Conservation (phyloP, 2,329 filamentous ascomycete genomes). For the Septoria linicola region DNA sequence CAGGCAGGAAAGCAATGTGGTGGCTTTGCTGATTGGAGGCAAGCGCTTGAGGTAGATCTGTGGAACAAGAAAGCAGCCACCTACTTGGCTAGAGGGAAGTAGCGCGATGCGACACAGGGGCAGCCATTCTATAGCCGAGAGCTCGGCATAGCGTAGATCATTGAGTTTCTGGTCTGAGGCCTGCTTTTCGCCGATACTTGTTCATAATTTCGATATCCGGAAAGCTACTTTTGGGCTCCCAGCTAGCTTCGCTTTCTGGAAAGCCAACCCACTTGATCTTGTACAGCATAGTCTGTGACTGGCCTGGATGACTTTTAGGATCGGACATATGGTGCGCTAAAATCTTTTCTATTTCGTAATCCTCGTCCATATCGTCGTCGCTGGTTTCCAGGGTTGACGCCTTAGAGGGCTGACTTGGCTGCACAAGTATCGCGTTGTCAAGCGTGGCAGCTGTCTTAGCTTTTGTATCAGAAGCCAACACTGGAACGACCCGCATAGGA, state of each 20-base stretch:
- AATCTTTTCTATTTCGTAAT: conserved; percentile 32
- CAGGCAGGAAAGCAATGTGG: too few relatives aligned
- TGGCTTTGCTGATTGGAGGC: too few relatives aligned
- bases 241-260: conserved; percentile 25
- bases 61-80: too few relatives aligned
- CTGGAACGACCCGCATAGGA: conserved; percentile 1
- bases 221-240: conserved; percentile 31
- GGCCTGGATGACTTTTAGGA: conserved; percentile 32
- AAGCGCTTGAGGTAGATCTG: too few relatives aligned
- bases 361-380: conserved; percentile 16
- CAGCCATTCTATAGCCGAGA: too few relatives aligned
- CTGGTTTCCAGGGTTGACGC: not conserved
- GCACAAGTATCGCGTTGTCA: not conserved
- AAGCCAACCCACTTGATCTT: conserved; percentile 36
- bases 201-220: conserved; percentile 25
- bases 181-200: conserved; percentile 25
- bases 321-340: conserved; percentile 32
- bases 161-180: too few relatives aligned
- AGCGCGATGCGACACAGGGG: too few relatives aligned
- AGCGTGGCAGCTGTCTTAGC: not conserved
- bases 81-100: too few relatives aligned
- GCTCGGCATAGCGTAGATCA: too few relatives aligned
- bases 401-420: not conserved
- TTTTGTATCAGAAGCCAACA: conserved; percentile 1
- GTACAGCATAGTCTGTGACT: conserved; percentile 34